Evolutionary conservation across 1,284 basidiomycete species (phyloP).

Genomic region (Sanghuangporus baumii): DNA sequence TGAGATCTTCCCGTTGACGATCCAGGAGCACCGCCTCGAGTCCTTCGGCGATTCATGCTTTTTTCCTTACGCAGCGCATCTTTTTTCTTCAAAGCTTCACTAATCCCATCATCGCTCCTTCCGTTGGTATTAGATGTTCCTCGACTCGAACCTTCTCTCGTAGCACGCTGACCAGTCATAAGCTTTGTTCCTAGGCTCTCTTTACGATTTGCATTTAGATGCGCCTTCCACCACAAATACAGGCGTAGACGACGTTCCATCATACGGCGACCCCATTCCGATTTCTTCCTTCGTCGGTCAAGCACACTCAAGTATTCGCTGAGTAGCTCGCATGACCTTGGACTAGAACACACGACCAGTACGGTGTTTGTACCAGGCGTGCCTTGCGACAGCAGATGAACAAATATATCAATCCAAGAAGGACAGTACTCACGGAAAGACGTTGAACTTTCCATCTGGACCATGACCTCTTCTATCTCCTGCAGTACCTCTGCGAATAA

Average conservation of each 20-base stretch:
- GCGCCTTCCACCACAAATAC: constrained; percentile 82
- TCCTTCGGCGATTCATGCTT: constrained; percentile 48
- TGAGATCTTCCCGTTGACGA: constrained; percentile 21
- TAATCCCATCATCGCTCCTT: constrained; percentile 29
- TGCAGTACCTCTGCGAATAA: constrained; percentile 80
- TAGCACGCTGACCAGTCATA: constrained; percentile 19
- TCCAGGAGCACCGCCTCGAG: constrained; percentile 59
- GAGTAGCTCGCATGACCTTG: constrained; percentile 68
- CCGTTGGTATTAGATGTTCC: constrained; percentile 10
- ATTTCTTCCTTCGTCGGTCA: constrained; percentile 51
- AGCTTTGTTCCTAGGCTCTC: constrained; percentile 26
- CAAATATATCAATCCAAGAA: background rate
- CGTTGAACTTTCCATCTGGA: constrained; percentile 47
- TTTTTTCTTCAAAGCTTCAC: constrained; percentile 72
- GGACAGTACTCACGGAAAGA: constrained; percentile 10
- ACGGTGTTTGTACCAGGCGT: constrained; percentile 69
- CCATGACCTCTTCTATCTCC: constrained; percentile 89
- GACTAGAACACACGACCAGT: constrained; percentile 86
- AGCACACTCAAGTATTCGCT: constrained; percentile 74
- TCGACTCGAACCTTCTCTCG: constrained; percentile 17
- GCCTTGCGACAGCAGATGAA: constrained; percentile 29
- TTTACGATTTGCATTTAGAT: constrained; percentile 40
- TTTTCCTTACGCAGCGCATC: constrained; percentile 55
- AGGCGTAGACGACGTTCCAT: constrained; percentile 69
- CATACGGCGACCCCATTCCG: constrained; percentile 64